phyloP scores from a whole-genome alignment of 73 alveolate genomes.

The Diophrys appendiculata region DNA sequence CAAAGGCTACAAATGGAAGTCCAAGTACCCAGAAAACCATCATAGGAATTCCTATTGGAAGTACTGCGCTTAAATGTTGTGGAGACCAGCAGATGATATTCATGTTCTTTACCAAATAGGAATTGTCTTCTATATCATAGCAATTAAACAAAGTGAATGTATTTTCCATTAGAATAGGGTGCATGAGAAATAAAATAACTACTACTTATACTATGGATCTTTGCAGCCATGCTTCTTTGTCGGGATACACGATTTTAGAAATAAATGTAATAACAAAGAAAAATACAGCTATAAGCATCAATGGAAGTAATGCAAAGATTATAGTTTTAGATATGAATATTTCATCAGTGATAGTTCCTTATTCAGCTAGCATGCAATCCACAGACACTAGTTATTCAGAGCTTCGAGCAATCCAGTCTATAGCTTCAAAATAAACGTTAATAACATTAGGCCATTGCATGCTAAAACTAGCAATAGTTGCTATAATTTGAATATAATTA shows the following conservation, averaged over 20 bases:
- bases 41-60: conserved; percentile 36
- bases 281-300: too few relatives aligned
- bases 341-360: neutral
- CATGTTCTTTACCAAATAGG: conserved; percentile 25
- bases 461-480: conserved; percentile 46
- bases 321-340: conserved; percentile 22
- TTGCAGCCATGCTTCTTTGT: conserved; percentile 1
- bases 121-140: conserved; percentile 44
- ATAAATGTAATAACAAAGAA: too few relatives aligned
- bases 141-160: conserved; percentile 47
- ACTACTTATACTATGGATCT: conserved; percentile 33
- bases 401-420: conserved; percentile 15
- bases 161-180: conserved; percentile 40
- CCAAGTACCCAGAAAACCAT: conserved; percentile 63
- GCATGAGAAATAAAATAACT: conserved; percentile 47
- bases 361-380: conserved; percentile 48
- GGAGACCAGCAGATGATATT: conserved; percentile 42
- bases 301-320: conserved; percentile 26
- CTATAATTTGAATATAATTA: conserved; percentile 58
- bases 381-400: conserved; percentile 45
- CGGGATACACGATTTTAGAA: too few relatives aligned
- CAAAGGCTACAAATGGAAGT: conserved; percentile 38
- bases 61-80: conserved; percentile 24
- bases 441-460: conserved; percentile 45
- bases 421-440: conserved; percentile 21